Percentiles rank a stretch among this genome's conserved stretches.
These are phyloP conservation scores for Alternaria angustiovoidea DNA, from an alignment of 2,329 filamentous ascomycete species.

Conservation along the genomic window DNA sequence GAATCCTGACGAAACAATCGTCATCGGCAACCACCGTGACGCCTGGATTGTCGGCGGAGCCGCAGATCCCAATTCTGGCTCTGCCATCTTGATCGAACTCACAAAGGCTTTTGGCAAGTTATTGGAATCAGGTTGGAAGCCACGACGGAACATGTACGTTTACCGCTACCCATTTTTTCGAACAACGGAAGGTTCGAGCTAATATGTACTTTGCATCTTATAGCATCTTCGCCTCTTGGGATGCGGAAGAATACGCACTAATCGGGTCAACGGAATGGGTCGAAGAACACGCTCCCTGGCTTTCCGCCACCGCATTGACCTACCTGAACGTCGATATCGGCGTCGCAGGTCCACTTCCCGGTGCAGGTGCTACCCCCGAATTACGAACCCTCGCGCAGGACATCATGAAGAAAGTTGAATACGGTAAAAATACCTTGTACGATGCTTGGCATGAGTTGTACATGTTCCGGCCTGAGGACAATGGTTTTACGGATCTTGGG, in stretches of 20 bases:
- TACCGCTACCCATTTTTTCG: no score
- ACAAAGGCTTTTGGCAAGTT: conserved; percentile 60
- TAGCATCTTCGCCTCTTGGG: conserved; percentile 54
- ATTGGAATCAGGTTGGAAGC: conserved; percentile 59
- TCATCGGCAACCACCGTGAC: conserved; percentile 63
- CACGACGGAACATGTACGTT: conserved; percentile 58
- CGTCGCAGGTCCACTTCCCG: conserved; percentile 54
- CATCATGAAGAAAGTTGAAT: conserved; percentile 53
- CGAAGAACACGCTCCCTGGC: conserved; percentile 59
- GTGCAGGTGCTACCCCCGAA: conserved; percentile 50
- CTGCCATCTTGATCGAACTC: conserved; percentile 59
- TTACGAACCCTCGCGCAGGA: conserved; percentile 48
- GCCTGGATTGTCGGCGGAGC: conserved; percentile 64
- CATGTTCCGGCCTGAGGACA: conserved; percentile 21
- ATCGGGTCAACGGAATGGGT: conserved; percentile 58
- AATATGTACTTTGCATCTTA: conserved; percentile 29
- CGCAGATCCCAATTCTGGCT: conserved; percentile 61
- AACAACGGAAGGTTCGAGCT: conserved; percentile 44
- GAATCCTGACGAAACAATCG: conserved; percentile 63
- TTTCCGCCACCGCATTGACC: conserved; percentile 53
- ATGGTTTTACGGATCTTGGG: conserved; percentile 49
- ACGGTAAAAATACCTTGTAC: conserved; percentile 53
- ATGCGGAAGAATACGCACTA: conserved; percentile 52
- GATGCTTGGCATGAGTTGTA: conserved; percentile 55
- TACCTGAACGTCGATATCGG: conserved; percentile 63